Base-by-base conservation (phyloP, 805 yeast genomes). In the Clavispora asparagi region DNA sequence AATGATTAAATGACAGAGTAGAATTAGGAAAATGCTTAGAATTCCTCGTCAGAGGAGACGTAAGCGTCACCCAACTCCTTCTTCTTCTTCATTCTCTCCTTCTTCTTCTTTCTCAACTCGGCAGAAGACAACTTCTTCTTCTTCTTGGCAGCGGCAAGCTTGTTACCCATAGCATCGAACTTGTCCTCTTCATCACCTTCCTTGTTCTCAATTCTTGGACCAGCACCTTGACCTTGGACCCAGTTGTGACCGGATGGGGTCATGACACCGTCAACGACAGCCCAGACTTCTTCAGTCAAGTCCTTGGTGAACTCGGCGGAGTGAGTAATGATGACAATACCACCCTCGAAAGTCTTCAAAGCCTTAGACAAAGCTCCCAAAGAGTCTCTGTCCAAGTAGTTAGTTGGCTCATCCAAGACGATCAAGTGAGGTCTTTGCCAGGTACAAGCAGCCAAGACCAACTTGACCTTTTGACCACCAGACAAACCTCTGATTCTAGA, bases 11-110 rank as follows among this genome's bases (percentile, higher is more conserved):
- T 48, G 49, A 44, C 48, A 40, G 44, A 37, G 10, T 31, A 33
- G 32, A 28, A 33, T 33, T 16, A 17, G 37, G 23, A 26, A 45
- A 12, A 38, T 33, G 52, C 61, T 68, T 67, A 69, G 54, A 66
- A 65, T 47, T 92, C 99, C 63, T 91, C 97, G 64, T 96, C 94
- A 57, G 63, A 58, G 50, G 98, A 92, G 62, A 90, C 97, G 74
- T 94, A 95, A 75, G 94, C 98, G 71, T 94, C 99, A 82, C 98
- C 98, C 72, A 91, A 76, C 76, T 86, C 96, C 95, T 94, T 94
- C 97, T 92, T 94, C 95, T 92, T 94, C 87, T 87, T 89, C 98
- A 94, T 91, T 85, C 99, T 90, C 81, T 94, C 99, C 96, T 94
- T 94, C 97, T 94, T 94, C 97, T 94, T 94, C 97, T 94, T 94